phyloP scores from a whole-genome alignment of 805 yeast genomes.

The Starmerella tilneyi region DNA sequence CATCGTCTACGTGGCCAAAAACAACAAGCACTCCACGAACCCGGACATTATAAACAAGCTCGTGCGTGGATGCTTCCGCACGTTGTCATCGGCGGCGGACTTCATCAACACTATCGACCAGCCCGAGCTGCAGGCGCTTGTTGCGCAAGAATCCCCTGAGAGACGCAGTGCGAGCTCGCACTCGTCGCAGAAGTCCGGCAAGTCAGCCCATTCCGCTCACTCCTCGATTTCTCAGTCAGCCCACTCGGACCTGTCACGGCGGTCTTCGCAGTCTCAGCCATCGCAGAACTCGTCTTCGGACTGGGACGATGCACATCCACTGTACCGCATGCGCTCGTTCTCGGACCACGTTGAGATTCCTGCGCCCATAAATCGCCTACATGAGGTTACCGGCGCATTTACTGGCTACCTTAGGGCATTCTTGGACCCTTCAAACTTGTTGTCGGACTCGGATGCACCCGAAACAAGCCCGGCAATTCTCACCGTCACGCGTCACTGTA shows the following conservation, averaged over 20 bases:
- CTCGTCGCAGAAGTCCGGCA: background rate
- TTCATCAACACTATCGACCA: conserved; percentile 29
- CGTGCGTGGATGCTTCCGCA: conserved; percentile 28
- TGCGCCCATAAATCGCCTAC: conserved; percentile 29
- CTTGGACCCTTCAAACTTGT: conserved; percentile 27
- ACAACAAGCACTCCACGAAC: conserved; percentile 28
- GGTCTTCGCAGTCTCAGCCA: conserved; percentile 1
- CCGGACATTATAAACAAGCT: conserved; percentile 29
- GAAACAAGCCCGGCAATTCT: conserved; percentile 29
- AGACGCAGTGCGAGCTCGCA: background rate
- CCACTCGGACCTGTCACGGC: background rate
- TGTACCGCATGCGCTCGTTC: conserved; percentile 19
- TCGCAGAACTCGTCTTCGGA: conserved; percentile 5
- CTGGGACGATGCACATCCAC: conserved; percentile 6
- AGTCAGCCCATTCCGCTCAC: background rate
- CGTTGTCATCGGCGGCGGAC: conserved; percentile 29
- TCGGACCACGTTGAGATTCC: conserved; percentile 22
- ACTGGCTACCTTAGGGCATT: conserved; percentile 31
- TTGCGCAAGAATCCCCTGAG: background rate
- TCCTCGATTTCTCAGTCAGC: background rate
- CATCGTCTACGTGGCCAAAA: conserved; percentile 33
- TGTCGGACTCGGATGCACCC: conserved; percentile 25
- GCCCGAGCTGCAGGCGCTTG: conserved; percentile 17
- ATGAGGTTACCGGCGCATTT: conserved; percentile 31
- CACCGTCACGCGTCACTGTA: conserved; percentile 32